A percentile compares a stretch with the other conserved stretches of the same genome.
Evolutionary conservation across 345 rosid genomes (phyloP).

Genomic region (Sisymbrium irio): DNA sequence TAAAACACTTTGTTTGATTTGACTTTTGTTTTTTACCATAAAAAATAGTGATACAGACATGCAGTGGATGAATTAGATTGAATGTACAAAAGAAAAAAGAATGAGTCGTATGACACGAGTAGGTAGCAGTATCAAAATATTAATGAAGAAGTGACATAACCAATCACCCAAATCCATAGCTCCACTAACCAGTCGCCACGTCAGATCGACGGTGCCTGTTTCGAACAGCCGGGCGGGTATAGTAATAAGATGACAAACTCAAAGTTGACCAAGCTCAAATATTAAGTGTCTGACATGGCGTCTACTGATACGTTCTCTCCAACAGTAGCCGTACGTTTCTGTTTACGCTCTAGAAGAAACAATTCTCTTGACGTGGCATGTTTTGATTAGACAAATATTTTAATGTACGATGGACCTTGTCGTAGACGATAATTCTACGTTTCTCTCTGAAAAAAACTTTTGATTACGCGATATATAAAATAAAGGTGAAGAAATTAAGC

Average conservation of each 20-base stretch:
- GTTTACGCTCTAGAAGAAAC: neutral
- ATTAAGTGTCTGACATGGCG: neutral
- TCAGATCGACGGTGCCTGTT: conserved; percentile 17
- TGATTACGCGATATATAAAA: conserved; percentile 16
- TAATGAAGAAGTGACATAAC: neutral
- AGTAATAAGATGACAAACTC: conserved; percentile 18
- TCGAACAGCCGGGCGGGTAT: conserved; percentile 22
- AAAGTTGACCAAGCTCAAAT: conserved; percentile 20
- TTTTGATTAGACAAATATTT: neutral
- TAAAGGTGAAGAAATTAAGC: conserved; percentile 25
- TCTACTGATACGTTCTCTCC: neutral
- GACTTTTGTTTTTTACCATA: no score
- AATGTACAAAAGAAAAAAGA: neutral
- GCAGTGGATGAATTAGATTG: neutral
- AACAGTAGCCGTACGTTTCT: conserved; percentile 26
- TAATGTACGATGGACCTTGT: neutral
- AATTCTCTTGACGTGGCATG: neutral
- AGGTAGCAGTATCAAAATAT: neutral
- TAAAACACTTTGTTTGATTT: neutral
- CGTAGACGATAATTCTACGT: neutral
- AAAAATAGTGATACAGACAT: neutral
- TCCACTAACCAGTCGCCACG: conserved; percentile 29
- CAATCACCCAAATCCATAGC: neutral
- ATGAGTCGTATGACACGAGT: neutral
- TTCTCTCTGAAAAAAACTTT: neutral